Evolutionary conservation across 257 asterid species (phyloP), one percentile per base, ranked within the genome.

Genomic region (Nicotiana sylvestris): DNA sequence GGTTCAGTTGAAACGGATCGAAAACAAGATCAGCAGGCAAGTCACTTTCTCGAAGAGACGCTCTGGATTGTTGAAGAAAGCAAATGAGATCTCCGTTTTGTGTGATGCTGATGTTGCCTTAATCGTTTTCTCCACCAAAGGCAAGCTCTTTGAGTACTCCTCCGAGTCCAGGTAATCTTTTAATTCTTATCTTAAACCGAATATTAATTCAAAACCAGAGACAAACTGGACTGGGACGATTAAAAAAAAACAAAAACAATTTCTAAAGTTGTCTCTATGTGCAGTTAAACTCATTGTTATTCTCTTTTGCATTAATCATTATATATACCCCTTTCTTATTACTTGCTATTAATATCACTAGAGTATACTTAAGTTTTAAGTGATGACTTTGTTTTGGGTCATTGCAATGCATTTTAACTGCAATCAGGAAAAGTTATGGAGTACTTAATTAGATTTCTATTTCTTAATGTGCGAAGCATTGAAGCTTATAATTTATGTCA

Each of bases 91-190:
- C 93, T 93, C 97, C 0, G 91, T 92, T 18, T 27, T 93, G 9
- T 93, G 97, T 62, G 97, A 93, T 87, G 97, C 97, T 76, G 90
- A 93, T 0, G 94, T 93, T 80, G 97, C 93, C 68, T 81, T 93
- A 81, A 90, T 93, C 39, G 93, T 92, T 8, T 93, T 93, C 15
- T 93, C 97, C 0, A 88, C 94, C 13, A 90, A 87, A 70, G 97
- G 95, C 2, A 93, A 92, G 84, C 95, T 93, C 83, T 91, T 89
- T 57, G 88, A 93, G 80, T 93, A 68, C 84, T 90, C 97, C 49
- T 83, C 89, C 85, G 87, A 89, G 15, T 86, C 93, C 32, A 91
- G 97, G 97, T 91, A 64, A 13, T 0, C 66, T 0, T 1, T 46
- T 9, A 32, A 33, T 3, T 17, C 49, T 56, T 15, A 9, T 49